phyloP scores from a whole-genome alignment of 2,329 filamentous ascomycete species.

The Bipolaris zeicola region DNA sequence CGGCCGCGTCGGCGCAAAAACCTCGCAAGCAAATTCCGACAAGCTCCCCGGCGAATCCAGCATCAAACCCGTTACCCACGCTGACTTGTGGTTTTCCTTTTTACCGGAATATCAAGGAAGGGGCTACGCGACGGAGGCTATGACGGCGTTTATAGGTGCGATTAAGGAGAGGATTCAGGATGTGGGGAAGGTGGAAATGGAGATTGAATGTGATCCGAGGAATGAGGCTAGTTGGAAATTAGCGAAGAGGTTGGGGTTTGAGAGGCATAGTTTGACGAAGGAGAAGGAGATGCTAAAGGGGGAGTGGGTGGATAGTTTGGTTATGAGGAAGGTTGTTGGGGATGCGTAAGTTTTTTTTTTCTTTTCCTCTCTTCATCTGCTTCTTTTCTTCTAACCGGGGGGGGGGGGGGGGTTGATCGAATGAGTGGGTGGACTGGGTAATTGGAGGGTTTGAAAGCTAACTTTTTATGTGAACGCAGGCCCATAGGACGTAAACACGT shows the following conservation, averaged over 20 bases:
- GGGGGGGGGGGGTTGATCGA: too few species aligned
- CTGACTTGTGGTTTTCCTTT: conserved; percentile 42
- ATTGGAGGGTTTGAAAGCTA: too few species aligned
- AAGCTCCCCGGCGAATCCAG: conserved; percentile 7
- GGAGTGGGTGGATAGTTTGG: conserved; percentile 41
- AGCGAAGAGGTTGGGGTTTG: conserved; percentile 40
- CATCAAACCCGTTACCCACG: conserved; percentile 16
- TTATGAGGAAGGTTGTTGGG: conserved; percentile 29
- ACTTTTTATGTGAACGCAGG: background rate
- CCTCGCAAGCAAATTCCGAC: conserved; percentile 13
- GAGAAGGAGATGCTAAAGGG: conserved; percentile 40
- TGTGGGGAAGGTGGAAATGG: conserved; percentile 25
- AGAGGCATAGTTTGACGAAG: conserved; percentile 31
- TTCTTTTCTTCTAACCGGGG: too few species aligned
- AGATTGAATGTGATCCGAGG: conserved; percentile 46
- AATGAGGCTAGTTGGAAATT: conserved; percentile 39
- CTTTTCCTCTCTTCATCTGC: too few species aligned
- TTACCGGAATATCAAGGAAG: conserved; percentile 30
- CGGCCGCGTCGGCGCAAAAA: conserved; percentile 38
- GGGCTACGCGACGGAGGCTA: conserved; percentile 42
- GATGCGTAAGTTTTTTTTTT: conserved; percentile 15
- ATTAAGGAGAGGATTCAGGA: conserved; percentile 17
- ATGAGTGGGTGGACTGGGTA: too few species aligned
- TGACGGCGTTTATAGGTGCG: conserved; percentile 31
- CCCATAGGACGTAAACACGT: conserved; percentile 7